Base-by-base conservation (phyloP, 768 basidiomycete genomes). In the Boletus vinaceobasis region DNA sequence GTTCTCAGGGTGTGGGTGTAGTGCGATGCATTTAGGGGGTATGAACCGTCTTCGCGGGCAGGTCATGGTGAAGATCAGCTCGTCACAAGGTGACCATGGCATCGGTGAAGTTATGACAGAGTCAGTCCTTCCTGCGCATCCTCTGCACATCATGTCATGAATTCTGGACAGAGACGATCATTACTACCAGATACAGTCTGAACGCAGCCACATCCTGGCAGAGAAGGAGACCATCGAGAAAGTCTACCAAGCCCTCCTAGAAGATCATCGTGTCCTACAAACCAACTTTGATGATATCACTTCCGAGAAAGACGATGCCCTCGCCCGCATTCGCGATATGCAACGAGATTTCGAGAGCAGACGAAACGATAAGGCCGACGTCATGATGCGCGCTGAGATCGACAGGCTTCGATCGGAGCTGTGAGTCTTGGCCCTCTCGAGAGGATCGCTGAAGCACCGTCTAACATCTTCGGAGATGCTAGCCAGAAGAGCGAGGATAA, bases 401-500 rank as follows among this genome's bases (percentile, higher is more conserved):
- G 92, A 95, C 65, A 78, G 88, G 35, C 72, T 97, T 40, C 80
- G 90, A 40, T 72, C 76, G 4, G 93, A 94, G 56, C 78, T 98
- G 94, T 97, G 74, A 80, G 93, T 80, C 37, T 48, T 10, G 7
- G 17, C 21, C 32, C 31, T 46, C 6, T 47, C 10, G 29, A 35
- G 21, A 21, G 40, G 35, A 57, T 48, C 19, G 33, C n/a, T n/a
- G 32, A 49, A 48, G 45, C 52, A 44, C 17, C n/a, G 39, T 60
- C 58, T 66, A 56, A 73, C 68, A 48, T 51, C 59, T 59, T 58
- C 65, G 64, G 68, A 71, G 65, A 64, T 67, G 59, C 59, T 73
- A 95, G 93, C 61, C 89, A 91, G 75, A 96, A 91, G 79, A 93
- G 90, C 65, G 95, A 97, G 73, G 94, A 98, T 56, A 90, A 90